Evolutionary conservation across 345 rosid species (phyloP).

Genomic region (Carallia pectinifolia): DNA sequence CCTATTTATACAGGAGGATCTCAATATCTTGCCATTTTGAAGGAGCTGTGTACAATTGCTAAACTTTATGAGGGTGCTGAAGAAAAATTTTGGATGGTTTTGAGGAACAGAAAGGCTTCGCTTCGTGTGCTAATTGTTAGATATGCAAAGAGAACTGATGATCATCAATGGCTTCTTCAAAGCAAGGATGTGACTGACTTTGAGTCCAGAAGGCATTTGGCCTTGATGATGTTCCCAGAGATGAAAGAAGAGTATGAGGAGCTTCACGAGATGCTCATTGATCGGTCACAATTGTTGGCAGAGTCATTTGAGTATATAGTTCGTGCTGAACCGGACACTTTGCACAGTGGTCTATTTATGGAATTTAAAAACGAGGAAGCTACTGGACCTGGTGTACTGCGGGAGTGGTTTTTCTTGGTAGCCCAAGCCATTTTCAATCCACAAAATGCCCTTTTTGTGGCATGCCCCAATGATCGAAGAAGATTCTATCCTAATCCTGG

Average conservation of each 20-base stretch:
- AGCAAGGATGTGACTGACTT: constrained; percentile 74
- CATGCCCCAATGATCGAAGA: constrained; percentile 76
- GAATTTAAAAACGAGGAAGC: constrained; percentile 98
- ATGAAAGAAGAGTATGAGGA: constrained; percentile 86
- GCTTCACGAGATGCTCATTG: constrained; percentile 95
- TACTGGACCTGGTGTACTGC: constrained; percentile 89
- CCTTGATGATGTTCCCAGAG: constrained; percentile 84
- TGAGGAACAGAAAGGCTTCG: constrained; percentile 46
- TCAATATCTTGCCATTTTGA: constrained; percentile 70
- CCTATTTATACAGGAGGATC: constrained; percentile 47
- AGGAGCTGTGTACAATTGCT: constrained; percentile 62
- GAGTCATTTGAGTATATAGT: constrained; percentile 83
- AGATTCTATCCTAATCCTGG: constrained; percentile 96
- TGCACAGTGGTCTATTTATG: constrained; percentile 78
- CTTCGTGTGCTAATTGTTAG: constrained; percentile 52
- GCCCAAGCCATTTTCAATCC: constrained; percentile 74
- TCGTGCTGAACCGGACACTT: constrained; percentile 54
- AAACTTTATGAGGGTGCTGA: constrained; percentile 56
- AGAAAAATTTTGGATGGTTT: constrained; percentile 43
- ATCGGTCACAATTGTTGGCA: constrained; percentile 74
- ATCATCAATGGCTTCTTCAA: constrained; percentile 76
- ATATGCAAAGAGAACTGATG: constrained; percentile 66
- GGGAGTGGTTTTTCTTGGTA: constrained; percentile 90
- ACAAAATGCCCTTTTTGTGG: constrained; percentile 68
- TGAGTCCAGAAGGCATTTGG: constrained; percentile 83